phyloP scores from a whole-genome alignment of 169 alveolate genomes.

The Cardiosporidium cionae region DNA sequence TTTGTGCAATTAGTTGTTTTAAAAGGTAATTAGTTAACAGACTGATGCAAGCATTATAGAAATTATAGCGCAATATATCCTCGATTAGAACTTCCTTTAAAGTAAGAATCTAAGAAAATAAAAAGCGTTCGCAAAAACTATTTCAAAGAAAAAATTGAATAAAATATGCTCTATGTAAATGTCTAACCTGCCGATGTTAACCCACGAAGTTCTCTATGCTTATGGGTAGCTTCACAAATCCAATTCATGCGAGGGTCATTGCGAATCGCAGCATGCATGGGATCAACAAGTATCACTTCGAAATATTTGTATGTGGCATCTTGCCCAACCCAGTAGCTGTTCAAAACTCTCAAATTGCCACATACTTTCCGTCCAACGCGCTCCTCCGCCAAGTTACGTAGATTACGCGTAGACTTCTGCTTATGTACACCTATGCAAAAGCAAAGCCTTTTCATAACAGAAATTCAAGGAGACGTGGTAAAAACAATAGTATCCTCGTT shows the following conservation, averaged over 20 bases:
- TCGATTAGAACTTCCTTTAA: too few relatives aligned
- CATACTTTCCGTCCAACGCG: slow-evolving; percentile 94
- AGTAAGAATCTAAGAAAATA: too few relatives aligned
- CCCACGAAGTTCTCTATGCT: slow-evolving; percentile 98
- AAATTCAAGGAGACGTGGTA: not conserved
- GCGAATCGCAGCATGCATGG: slow-evolving; percentile 94
- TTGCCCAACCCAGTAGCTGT: slow-evolving; percentile 99
- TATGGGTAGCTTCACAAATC: slow-evolving; percentile 92
- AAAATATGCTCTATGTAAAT: not conserved
- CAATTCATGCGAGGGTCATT: slow-evolving; percentile 96
- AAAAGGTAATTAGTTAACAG: too few relatives aligned
- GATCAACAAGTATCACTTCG: slow-evolving; percentile 97
- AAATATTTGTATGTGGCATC: slow-evolving; percentile 96
- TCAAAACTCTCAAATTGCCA: slow-evolving; percentile 92
- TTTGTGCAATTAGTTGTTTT: too few relatives aligned
- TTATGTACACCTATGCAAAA: slow-evolving; percentile 70
- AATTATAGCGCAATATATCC: too few relatives aligned
- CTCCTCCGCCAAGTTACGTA: slow-evolving; percentile 95
- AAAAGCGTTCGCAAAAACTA: too few relatives aligned
- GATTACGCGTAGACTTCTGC: slow-evolving; percentile 89
- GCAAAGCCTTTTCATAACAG: not conserved
- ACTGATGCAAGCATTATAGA: too few relatives aligned
- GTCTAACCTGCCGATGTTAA: slow-evolving; percentile 75
- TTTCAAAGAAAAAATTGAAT: too few relatives aligned
- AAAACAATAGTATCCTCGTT: too few relatives aligned